Evolutionary conservation across 2,329 filamentous ascomycete genomes (phyloP), one percentile per base, ranked within the genome.

Genomic region (Aspergillus costaricaensis): DNA sequence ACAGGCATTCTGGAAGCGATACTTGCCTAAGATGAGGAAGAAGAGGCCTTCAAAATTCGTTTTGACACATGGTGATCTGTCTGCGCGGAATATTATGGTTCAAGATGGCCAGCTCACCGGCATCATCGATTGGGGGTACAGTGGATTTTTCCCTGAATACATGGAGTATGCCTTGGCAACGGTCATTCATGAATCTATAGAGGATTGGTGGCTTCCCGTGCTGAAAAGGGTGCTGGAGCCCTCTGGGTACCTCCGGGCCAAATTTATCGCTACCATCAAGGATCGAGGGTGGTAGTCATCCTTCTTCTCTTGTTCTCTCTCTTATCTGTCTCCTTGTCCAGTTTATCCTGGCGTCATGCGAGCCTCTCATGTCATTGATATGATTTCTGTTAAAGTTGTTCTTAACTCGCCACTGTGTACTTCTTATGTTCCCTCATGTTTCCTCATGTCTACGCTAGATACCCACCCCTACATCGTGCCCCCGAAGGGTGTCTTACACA

Each of bases 61-160:
- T 30, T 64, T 60, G 14, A 56, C 52, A 2, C 53, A 60, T 17
- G 53, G 52, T 4, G 36, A 56, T n/a, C 6, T 52, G 19, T 23
- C 54, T n/a, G 43, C 47, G 8, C 36, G 58, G 63, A 76, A 75
- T 57, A 72, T 76, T 55, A 66, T 76, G 15, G 62, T 74, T 21
- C 61, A 66, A 6, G 48, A 63, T 47, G 68, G 63, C 21, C 12
- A 58, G 25, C 62, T 73, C 25, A 65, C 64, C 41, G 70, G 62
- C 1, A 67, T 80, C 21, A 65, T 80, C 54, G 75, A 80, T 65
- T 79, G 73, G 76, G 76, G 78, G 54, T 73, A 68, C 51, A 65
- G 74, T 41, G 74, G 75, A 7, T 79, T 74, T 74, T 77, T 74
- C 61, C 76, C 74, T 15, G 72, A 67, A 39, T 78, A 78, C 64